Evolutionary conservation across 805 yeast genomes (phyloP).

Genomic region (Suhomyces prunicola): DNA sequence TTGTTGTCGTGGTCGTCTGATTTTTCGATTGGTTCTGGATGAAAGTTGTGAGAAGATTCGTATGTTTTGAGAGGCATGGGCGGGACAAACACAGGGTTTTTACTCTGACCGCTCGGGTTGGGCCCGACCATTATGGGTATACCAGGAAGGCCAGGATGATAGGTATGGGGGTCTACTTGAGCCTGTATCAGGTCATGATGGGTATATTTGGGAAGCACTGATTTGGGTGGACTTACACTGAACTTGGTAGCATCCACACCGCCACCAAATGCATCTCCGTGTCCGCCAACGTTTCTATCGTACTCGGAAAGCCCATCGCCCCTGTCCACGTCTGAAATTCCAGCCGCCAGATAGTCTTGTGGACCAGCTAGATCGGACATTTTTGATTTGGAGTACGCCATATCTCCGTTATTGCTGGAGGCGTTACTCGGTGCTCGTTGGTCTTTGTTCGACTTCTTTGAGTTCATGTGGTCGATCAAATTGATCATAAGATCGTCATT

Average conservation of each 20-base stretch:
- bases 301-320: neutral
- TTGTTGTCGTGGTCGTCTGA: neutral
- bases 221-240: neutral
- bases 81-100: neutral
- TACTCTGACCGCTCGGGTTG: neutral
- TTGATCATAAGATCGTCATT: conserved; percentile 19
- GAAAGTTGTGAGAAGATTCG: neutral
- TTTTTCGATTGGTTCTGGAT: neutral
- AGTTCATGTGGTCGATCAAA: conserved; percentile 12
- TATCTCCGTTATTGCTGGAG: neutral
- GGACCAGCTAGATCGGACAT: neutral
- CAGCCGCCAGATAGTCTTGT: neutral
- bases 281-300: neutral
- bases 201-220: neutral
- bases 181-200: neutral
- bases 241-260: neutral
- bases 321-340: neutral
- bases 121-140: neutral
- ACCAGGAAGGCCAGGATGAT: neutral
- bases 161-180: neutral
- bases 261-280: neutral
- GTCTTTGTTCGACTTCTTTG: conserved; percentile 3
- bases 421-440: neutral
- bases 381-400: neutral
- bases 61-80: neutral